Percentiles rank a stretch among this genome's conserved stretches.
Conservation (phyloP, 768 basidiomycete genomes). For the Gloeopeniophorella convolvens region DNA sequence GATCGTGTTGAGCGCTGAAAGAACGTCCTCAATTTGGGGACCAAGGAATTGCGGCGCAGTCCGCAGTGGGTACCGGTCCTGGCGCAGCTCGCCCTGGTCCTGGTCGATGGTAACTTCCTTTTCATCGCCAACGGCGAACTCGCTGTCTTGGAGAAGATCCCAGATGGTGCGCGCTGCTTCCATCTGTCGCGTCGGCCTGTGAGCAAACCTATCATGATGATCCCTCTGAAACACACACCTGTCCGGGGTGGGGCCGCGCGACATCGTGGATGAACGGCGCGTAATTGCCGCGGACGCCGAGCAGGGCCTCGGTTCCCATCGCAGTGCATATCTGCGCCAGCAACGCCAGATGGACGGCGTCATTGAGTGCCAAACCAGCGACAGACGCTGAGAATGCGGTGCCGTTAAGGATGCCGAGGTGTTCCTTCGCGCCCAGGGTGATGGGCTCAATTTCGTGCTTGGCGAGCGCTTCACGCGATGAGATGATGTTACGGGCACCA, state of each 20-base stretch:
- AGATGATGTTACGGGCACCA: slow-evolving; percentile 43
- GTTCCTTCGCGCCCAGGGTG: slow-evolving; percentile 66
- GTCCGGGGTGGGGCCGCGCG: slow-evolving; percentile 80
- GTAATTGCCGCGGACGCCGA: slow-evolving; percentile 65
- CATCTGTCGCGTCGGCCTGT: slow-evolving; percentile 35
- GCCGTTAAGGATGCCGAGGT: slow-evolving; percentile 77
- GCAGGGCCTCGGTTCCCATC: slow-evolving; percentile 76
- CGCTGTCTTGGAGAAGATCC: slow-evolving; percentile 60
- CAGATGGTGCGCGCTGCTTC: slow-evolving; percentile 67
- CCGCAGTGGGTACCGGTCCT: slow-evolving; percentile 72
- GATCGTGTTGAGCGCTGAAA: slow-evolving; percentile 55
- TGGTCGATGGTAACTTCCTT: slow-evolving; percentile 66
- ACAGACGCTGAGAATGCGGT: slow-evolving; percentile 80
- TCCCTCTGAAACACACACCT: slow-evolving; percentile 34
- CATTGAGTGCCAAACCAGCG: slow-evolving; percentile 66
- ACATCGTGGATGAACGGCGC: slow-evolving; percentile 72
- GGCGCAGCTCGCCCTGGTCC: slow-evolving; percentile 67
- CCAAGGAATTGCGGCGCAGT: slow-evolving; percentile 83
- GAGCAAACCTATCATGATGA: background rate
- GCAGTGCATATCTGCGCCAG: slow-evolving; percentile 72
- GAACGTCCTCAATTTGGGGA: slow-evolving; percentile 76
- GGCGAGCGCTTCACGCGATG: slow-evolving; percentile 50
- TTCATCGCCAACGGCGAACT: slow-evolving; percentile 58
- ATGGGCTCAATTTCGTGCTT: slow-evolving; percentile 59
- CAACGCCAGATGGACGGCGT: slow-evolving; percentile 60